Conservation (phyloP, 129 eudicot species). For the Gnaphalium uliginosum region DNA sequence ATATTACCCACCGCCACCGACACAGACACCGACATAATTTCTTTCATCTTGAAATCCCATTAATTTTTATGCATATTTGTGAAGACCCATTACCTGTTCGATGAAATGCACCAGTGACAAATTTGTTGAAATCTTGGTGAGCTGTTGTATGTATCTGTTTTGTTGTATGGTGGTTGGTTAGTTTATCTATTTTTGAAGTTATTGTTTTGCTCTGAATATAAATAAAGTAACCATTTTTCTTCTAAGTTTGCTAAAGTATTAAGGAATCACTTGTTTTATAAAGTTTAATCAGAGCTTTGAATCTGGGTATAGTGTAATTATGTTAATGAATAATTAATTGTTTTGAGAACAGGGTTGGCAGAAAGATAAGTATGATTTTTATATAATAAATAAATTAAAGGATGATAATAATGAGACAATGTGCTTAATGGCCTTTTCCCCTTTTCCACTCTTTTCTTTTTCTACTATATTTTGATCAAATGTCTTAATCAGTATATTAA, state of each 20-base stretch:
- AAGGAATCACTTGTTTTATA: constrained; percentile 15
- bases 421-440: constrained; percentile 28
- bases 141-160: constrained; percentile 11
- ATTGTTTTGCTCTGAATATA: not conserved
- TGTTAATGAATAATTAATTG: constrained; percentile 8
- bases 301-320: constrained; percentile 26
- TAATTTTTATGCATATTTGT: not conserved
- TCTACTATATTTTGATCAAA: constrained; percentile 14
- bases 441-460: constrained; percentile 16
- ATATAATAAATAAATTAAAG: constrained; percentile 11
- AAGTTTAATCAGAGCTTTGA: constrained; percentile 25
- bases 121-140: constrained; percentile 20
- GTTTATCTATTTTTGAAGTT: constrained; percentile 17
- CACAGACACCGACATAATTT: constrained; percentile 19
- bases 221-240: not conserved
- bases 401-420: constrained; percentile 31
- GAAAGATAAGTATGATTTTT: constrained; percentile 26
- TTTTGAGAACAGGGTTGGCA: constrained; percentile 26
- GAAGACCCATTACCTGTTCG: constrained; percentile 23
- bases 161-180: constrained; percentile 15
- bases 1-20: constrained; percentile 3
- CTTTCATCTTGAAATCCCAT: constrained; percentile 10
- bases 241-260: not conserved
- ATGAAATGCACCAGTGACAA: constrained; percentile 18
- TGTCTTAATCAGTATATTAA: constrained; percentile 22